Percentiles rank a stretch among this genome's conserved stretches.
Evolutionary conservation across 768 basidiomycete species (phyloP).

Genomic region (Suillus variegatus): DNA sequence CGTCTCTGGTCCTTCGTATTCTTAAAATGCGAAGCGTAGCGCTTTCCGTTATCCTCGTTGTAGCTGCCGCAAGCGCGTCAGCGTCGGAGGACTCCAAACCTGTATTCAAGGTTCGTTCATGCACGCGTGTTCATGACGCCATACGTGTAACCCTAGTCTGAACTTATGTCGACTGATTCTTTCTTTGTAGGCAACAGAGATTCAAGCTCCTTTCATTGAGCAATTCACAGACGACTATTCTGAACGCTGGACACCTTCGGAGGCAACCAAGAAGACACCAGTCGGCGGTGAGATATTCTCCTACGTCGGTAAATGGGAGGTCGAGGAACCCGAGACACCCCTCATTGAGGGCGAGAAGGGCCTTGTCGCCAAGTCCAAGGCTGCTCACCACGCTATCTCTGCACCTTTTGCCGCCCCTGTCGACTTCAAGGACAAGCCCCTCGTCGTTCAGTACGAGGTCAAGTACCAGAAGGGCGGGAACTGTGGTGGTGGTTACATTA

Average conservation of each 20-base stretch:
- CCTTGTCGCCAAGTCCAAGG: slow-evolving; percentile 95
- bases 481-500: slow-evolving; percentile 98
- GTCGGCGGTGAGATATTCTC: slow-evolving; percentile 95
- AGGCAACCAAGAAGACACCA: slow-evolving; percentile 97
- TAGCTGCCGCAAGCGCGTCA: slow-evolving; percentile 57
- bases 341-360: slow-evolving; percentile 86
- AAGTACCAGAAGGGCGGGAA: slow-evolving; percentile 99
- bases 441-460: slow-evolving; percentile 98
- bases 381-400: slow-evolving; percentile 98
- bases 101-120: slow-evolving; percentile 60
- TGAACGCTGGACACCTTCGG: slow-evolving; percentile 92
- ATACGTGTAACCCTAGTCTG: slow-evolving; percentile 4
- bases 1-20: slow-evolving; percentile 68
- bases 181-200: slow-evolving; percentile 58
- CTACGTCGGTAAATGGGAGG: slow-evolving; percentile 96
- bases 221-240: slow-evolving; percentile 94
- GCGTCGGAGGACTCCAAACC: slow-evolving; percentile 66
- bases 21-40: slow-evolving; percentile 82
- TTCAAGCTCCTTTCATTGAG: slow-evolving; percentile 92
- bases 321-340: slow-evolving; percentile 81
- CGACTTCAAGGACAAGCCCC: slow-evolving; percentile 79
- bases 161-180: slow-evolving; percentile 10
- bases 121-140: slow-evolving; percentile 11
- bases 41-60: slow-evolving; percentile 69
- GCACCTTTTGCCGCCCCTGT: slow-evolving; percentile 80